A percentile compares a stretch with the other conserved stretches of the same genome.
Conservation (phyloP, 2,329 filamentous ascomycete species). For the Fonsecaea nubica region DNA sequence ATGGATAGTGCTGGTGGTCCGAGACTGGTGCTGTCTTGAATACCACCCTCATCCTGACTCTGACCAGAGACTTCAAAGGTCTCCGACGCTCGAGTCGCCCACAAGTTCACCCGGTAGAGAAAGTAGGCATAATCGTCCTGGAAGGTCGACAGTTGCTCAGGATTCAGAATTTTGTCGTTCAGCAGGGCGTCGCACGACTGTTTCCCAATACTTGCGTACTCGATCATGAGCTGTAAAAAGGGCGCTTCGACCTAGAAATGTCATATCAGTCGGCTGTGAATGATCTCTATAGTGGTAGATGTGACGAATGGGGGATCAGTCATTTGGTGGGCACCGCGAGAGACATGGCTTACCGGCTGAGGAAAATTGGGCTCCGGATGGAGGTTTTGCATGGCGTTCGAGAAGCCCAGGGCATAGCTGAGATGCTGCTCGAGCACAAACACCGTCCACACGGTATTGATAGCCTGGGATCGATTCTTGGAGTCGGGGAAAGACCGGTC, state of each 20-base stretch:
- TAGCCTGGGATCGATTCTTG: conserved; percentile 10
- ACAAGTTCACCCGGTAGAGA: conserved; percentile 15
- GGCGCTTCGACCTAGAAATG: conserved; percentile 18
- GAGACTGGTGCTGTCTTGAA: neutral
- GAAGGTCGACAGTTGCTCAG: conserved; percentile 10
- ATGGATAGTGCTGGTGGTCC: conserved; percentile 7
- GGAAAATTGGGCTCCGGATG: conserved; percentile 19
- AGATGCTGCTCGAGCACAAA: conserved; percentile 25
- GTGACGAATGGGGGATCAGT: too few relatives aligned
- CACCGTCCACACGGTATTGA: conserved; percentile 19
- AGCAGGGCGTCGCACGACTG: conserved; percentile 22
- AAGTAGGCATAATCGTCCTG: conserved; percentile 23
- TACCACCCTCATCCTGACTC: neutral
- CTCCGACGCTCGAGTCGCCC: conserved; percentile 10
- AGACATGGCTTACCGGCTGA: conserved; percentile 12
- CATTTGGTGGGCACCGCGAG: too few relatives aligned
- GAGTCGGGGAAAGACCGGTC: conserved; percentile 16
- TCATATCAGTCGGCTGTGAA: neutral
- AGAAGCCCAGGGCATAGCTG: conserved; percentile 23
- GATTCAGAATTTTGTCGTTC: conserved; percentile 17
- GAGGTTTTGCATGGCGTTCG: conserved; percentile 20
- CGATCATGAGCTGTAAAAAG: conserved; percentile 25
- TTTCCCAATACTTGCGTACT: conserved; percentile 22
- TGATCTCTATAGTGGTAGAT: too few relatives aligned
- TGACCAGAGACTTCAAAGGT: neutral